Base-by-base conservation (phyloP, 441 rosid species). In the Populus trichocarpa region DNA sequence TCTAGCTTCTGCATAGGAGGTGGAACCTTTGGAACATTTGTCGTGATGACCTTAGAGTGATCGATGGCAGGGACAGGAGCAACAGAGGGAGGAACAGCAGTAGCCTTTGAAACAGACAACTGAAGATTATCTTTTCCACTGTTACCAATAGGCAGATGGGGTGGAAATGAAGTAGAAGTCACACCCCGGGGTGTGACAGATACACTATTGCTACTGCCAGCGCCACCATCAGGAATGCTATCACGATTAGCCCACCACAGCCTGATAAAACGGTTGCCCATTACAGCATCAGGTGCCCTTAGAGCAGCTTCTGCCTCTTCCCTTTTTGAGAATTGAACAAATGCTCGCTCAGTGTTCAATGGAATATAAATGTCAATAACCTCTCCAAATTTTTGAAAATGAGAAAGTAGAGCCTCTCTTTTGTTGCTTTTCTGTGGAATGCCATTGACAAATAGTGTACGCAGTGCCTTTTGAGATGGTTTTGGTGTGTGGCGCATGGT, bases 231-330 rank as follows among this genome's bases (percentile, higher is more conserved):
- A 73, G 87, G 88, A 79, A 93, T 82, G 83, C 86, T 93, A 87
- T 97, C 99, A 63, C 99, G 93, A 84, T 97, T 97, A 71, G 99
- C 99, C 99, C 99, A 97, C 97, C 94, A 92, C 71, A 97, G 89
- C 86, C 90, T 97, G 86, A 97, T 93, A 85, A 97, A 97, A 70
- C 99, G 99, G 84, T 97, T 97, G 72, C 99, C 99, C 99, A 97
- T 97, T 72, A 97, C 97, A 81, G 99, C 99, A 90, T 97, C 99
- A 84, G 99, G 99, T 79, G 99, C 90, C 84, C 80, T 87, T 46
- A 97, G 85, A 79, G 99, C 99, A 85, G 99, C 96, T 84, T 95
- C 98, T 74, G 99, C 99, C 83, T 92, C 98, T 84, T 97, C 99
- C 76, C 97, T 91, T 77, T 84, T 97, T 11, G 97, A 93, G 84